Base-by-base conservation (phyloP, 345 rosid species). In the Cardiospermum halicacabum region DNA sequence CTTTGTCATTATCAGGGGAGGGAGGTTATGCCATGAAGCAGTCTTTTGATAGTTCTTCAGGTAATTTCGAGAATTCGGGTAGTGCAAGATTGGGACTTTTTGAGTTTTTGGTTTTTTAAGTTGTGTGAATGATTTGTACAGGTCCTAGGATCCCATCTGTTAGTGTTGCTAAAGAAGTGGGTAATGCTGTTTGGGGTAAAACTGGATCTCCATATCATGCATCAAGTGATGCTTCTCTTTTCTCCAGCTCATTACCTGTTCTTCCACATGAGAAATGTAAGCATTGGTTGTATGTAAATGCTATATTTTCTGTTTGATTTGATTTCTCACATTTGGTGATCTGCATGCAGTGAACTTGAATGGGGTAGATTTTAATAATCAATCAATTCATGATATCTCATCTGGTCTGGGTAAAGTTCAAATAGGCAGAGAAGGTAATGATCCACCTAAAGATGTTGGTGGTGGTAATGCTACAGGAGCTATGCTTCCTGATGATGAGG, bases 241-340 rank as follows among this genome's bases (percentile, higher is more conserved):
- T 88, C 62, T 88, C 95, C 16, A 77, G 81, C 77, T 88, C 95
- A 10, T 71, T 88, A 24, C 95, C 94, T 45, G 82, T 81, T 77
- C 75, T 83, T 67, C 80, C 73, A n/a, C 85, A 77, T 47, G 89
- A 78, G 62, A 80, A 83, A 63, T 31, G 95, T 85, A 83, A 19
- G 91, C 60, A 59, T 56, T 25, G 11, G 19, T 60, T 5, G 50
- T 26, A 11, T 32, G 60, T 16, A 30, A 63, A 10, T 18, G 21
- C 58, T 50, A 25, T 34, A 15, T 26, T 11, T 62, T 21, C 11
- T 15, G 24, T 57, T 18, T 64, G 58, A 5, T 43, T 53, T 53
- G 60, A 57, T 48, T 66, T 53, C 75, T 77, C 61, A 73, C 47
- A 19, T 28, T 37, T 26, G 66, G 48, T 48, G 54, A 56, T 32